Percentiles rank a stretch among this genome's conserved stretches.
These are phyloP conservation scores for Chaetomium sp. DNA, from an alignment of 2,329 filamentous ascomycete species.

Conservation along the genomic window DNA sequence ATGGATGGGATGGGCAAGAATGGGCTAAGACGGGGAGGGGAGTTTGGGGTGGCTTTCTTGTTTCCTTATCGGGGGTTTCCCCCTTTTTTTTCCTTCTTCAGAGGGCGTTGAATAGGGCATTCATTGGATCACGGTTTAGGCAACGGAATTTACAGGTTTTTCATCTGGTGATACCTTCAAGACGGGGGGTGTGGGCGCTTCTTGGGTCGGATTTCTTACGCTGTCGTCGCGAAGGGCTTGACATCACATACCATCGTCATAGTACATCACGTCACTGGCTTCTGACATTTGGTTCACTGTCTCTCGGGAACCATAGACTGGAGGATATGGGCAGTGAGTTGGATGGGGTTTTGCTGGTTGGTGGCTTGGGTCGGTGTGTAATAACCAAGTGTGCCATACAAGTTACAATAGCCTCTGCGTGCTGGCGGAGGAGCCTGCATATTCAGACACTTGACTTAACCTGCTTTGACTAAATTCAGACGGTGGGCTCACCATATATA, in stretches of 20 bases:
- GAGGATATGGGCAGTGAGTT: neutral
- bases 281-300: too few relatives aligned
- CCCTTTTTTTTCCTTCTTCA: neutral
- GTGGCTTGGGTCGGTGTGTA: neutral
- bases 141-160: too few relatives aligned
- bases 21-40: neutral
- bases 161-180: neutral
- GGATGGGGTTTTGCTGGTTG: neutral
- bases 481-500: neutral
- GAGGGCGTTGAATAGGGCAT: neutral
- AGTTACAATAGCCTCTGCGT: neutral
- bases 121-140: neutral
- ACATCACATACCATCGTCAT: neutral
- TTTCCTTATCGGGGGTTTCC: neutral
- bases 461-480: neutral
- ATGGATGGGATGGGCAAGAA: neutral
- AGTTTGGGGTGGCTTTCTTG: neutral
- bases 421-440: neutral
- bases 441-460: neutral
- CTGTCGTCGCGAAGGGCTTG: neutral
- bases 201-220: neutral
- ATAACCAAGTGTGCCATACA: neutral
- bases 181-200: neutral
- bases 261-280: neutral
- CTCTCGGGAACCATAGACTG: neutral